phyloP scores from a whole-genome alignment of 352 stramenopile genomes.

The Globisporangium alternatum region DNA sequence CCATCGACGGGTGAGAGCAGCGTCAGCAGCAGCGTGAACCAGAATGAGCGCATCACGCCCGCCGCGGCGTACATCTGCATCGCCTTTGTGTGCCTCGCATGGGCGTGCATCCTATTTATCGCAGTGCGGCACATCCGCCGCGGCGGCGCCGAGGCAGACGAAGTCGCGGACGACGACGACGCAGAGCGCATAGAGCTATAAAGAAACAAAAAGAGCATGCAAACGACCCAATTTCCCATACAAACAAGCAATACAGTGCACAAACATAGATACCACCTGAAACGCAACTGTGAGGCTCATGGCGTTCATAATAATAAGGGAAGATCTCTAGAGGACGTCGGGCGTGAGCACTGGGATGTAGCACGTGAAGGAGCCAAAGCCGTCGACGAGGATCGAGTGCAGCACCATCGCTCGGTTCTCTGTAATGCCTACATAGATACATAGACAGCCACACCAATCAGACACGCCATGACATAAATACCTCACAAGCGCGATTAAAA shows the following conservation, averaged over 20 bases:
- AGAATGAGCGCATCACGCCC: conserved; percentile 22
- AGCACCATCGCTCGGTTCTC: conserved; percentile 77
- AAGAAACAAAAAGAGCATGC: neutral
- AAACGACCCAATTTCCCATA: neutral
- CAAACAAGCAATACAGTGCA: neutral
- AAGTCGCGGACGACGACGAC: conserved; percentile 1
- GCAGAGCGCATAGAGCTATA: neutral
- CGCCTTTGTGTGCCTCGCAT: conserved; percentile 37
- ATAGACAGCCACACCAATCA: neutral
- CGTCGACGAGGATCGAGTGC: conserved; percentile 72
- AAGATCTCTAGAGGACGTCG: conserved; percentile 28
- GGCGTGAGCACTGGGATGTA: conserved; percentile 77
- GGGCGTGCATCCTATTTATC: conserved; percentile 53
- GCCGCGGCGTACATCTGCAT: conserved; percentile 55
- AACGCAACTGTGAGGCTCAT: neutral
- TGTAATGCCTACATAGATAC: conserved; percentile 46
- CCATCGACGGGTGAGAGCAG: neutral
- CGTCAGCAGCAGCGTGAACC: neutral
- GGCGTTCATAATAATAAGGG: conserved; percentile 4
- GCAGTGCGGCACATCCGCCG: conserved; percentile 29
- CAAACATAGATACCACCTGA: neutral
- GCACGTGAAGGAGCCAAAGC: conserved; percentile 80
- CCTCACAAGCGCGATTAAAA: neutral
- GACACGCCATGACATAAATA: neutral
- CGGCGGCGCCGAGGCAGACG: neutral